Base-by-base conservation (phyloP, 1,139 yeast genomes). In the Pneumocystis murina region DNA sequence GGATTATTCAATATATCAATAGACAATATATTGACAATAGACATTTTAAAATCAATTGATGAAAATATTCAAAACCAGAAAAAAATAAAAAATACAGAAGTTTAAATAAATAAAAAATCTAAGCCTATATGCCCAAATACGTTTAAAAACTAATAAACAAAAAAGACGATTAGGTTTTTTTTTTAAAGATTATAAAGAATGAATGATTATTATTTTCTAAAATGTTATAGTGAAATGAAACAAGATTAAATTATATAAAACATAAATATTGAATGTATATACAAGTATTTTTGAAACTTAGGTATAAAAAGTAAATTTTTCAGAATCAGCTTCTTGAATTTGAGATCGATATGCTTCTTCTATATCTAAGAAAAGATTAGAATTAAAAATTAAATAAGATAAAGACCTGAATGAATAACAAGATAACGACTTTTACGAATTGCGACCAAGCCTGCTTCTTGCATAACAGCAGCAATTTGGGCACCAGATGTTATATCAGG, bases 401-500 rank as follows among this genome's bases (percentile, higher is more conserved):
- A 24, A 2, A 48, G 24, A 48, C 55, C 60, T 58, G 60, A 38
- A 62, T 66, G 67, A 72, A 94, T 79, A 70, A 94, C 92, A 77
- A 94, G 95, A 75, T 92, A 92, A 76, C 99, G 84, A 76, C 92
- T 92, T 79, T 92, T 92, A 67, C 99, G 86, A 62, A 94, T 97
- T 0, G 99, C 99, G 71, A 97, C 84, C 70, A 94, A 81, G 69
- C 99, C 99, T 38, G 99, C 99, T 77, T 94, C 99, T 81, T 94
- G 98, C 98, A 94, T 92, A 70, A 94, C 92, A 36, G 98, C 98
- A 40, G 98, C 97, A 73, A 94, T 94, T 66, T 91, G 84, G 7
- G 99, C 98, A 71, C 99, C 99, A 58, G 96, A 87, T 67, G 94
- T 80, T 59, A 98, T 96, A 74, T 92, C 98, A 73, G 94, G 94